Conservation (phyloP, 2,329 filamentous ascomycete species). For the Paecilomyces formosus region DNA sequence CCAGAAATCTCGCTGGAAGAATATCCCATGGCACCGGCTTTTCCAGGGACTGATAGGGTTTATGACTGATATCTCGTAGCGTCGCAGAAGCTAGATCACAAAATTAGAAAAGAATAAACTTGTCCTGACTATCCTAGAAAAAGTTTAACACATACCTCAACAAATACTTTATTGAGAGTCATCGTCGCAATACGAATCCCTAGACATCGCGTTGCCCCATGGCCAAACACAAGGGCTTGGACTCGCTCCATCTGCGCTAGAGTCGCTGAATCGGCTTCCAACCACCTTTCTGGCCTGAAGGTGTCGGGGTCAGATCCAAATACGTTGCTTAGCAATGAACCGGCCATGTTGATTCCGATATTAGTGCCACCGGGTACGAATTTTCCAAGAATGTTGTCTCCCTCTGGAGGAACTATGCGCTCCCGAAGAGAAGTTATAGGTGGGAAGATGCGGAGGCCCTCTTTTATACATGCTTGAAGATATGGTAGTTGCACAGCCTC, state of each 20-base stretch:
- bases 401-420: not conserved
- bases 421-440: not conserved
- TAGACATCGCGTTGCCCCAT: not conserved
- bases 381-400: not conserved
- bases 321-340: not conserved
- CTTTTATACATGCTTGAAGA: conserved; percentile 45
- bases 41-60: not conserved
- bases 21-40: not conserved
- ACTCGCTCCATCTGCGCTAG: not conserved
- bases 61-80: not conserved
- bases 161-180: not conserved
- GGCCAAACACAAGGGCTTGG: not conserved
- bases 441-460: conserved; percentile 36
- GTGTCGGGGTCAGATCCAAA: not conserved
- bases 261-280: not conserved
- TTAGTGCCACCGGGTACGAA: not conserved
- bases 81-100: not conserved
- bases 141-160: not conserved
- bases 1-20: not conserved
- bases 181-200: not conserved
- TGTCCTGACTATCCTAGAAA: not conserved
- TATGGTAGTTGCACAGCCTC: conserved; percentile 34
- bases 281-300: not conserved
- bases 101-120: not conserved
- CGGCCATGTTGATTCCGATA: not conserved